A percentile compares a stretch with the other conserved stretches of the same genome.
phyloP scores from a whole-genome alignment of 139 green algal species.

The Chlamydomonas sp. region DNA sequence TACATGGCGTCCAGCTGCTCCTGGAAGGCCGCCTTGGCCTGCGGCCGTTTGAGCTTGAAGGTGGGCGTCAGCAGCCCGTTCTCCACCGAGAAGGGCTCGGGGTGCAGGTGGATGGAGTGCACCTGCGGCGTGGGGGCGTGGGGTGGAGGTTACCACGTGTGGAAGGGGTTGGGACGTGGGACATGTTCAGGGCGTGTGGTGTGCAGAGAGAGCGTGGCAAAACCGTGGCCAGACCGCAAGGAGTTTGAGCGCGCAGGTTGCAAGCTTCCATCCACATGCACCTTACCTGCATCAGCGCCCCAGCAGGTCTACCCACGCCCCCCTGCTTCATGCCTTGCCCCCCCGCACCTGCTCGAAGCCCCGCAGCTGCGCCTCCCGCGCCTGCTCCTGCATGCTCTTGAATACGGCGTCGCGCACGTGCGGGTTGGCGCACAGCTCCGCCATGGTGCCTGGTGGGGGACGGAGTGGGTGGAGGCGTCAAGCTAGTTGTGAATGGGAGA shows the following conservation, averaged over 20 bases:
- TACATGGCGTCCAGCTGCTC: slow-evolving; percentile 66
- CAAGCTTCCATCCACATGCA: background rate
- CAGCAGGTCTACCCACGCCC: background rate
- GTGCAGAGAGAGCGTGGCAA: no score
- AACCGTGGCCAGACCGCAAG: background rate
- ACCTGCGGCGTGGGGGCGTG: slow-evolving; percentile 54
- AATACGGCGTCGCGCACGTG: slow-evolving; percentile 72
- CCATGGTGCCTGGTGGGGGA: slow-evolving; percentile 41
- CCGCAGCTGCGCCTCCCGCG: slow-evolving; percentile 77
- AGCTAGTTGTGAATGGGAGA: slow-evolving; percentile 9
- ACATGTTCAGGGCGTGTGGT: no score
- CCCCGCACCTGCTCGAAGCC: slow-evolving; percentile 85
- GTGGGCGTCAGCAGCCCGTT: slow-evolving; percentile 91
- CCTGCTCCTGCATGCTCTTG: slow-evolving; percentile 86
- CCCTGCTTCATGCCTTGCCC: background rate
- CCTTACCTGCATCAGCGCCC: background rate
- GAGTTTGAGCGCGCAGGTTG: background rate
- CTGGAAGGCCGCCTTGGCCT: slow-evolving; percentile 56
- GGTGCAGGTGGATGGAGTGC: slow-evolving; percentile 74
- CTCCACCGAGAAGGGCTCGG: slow-evolving; percentile 92
- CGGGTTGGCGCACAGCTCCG: slow-evolving; percentile 65
- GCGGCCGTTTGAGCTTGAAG: slow-evolving; percentile 87
- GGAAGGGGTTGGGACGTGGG: no score
- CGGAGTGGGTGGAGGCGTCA: background rate
- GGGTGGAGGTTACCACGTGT: no score